Percentiles rank a stretch among this genome's conserved stretches.
Evolutionary conservation across 768 basidiomycete species (phyloP).

Genomic region (Psilocybe cubensis): DNA sequence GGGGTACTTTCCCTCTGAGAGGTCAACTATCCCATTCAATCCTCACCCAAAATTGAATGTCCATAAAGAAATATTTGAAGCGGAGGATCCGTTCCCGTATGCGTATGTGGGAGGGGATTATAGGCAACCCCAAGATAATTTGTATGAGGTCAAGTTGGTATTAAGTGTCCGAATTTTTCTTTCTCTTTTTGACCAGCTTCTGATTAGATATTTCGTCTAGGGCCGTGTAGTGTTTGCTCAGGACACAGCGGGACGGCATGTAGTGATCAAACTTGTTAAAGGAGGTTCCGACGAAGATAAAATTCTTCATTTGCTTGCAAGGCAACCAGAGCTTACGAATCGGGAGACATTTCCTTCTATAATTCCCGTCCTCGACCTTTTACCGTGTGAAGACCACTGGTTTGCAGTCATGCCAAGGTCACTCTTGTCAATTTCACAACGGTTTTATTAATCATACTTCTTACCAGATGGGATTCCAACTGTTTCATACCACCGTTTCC

Average conservation of each 20-base stretch:
- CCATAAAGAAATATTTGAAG: background rate
- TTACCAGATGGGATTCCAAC: background rate
- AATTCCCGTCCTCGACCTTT: background rate
- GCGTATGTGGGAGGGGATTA: background rate
- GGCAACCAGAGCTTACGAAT: background rate
- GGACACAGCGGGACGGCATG: background rate
- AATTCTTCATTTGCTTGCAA: background rate
- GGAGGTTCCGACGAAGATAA: background rate
- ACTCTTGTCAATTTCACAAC: background rate
- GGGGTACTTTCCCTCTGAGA: background rate
- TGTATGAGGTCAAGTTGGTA: background rate
- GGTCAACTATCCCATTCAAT: no score
- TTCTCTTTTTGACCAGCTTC: background rate
- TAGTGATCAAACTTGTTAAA: background rate
- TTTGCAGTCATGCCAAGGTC: background rate
- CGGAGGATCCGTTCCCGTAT: background rate
- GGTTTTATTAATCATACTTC: background rate
- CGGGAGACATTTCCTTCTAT: background rate
- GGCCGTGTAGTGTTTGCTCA: background rate
- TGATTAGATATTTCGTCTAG: background rate
- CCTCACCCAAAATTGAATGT: background rate
- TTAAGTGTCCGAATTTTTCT: background rate
- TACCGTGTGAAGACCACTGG: background rate
- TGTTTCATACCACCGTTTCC: background rate
- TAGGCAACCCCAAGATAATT: background rate